Conservation (phyloP, 345 rosid species). For the Syzygium aromaticum region DNA sequence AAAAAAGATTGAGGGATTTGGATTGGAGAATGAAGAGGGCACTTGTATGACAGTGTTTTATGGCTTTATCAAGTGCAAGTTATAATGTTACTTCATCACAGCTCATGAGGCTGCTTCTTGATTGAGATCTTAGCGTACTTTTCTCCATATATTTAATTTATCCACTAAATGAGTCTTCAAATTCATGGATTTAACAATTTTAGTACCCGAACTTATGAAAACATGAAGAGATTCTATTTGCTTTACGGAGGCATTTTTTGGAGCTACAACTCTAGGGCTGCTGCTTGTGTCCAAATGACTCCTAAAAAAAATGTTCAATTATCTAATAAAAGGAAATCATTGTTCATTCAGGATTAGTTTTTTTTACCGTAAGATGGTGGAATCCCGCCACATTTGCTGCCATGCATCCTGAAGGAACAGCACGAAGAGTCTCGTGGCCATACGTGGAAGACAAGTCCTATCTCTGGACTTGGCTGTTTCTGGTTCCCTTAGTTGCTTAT, state of each 20-base stretch:
- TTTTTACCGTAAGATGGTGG: constrained; percentile 99
- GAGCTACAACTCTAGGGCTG: not conserved
- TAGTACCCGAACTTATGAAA: not conserved
- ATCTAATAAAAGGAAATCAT: not conserved
- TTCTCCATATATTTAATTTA: not conserved
- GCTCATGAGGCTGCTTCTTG: not conserved
- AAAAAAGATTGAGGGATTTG: not conserved
- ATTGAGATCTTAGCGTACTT: not conserved
- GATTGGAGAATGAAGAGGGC: not conserved
- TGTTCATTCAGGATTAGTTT: constrained; percentile 59
- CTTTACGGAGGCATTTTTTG: not conserved
- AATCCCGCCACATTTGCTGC: constrained; percentile 85
- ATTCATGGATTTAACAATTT: not conserved
- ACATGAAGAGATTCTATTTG: not conserved
- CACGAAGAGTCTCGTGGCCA: constrained; percentile 72
- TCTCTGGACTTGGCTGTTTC: constrained; percentile 81
- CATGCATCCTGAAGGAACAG: constrained; percentile 78
- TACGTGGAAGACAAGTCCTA: constrained; percentile 71
- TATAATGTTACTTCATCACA: not conserved
- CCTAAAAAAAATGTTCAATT: not conserved
- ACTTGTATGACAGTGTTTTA: not conserved
- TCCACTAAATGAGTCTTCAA: not conserved
- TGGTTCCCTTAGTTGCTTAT: constrained; percentile 77
- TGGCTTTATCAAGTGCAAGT: not conserved
- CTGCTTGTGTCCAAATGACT: not conserved